These are phyloP conservation scores for Daldinia eschscholtzii DNA, from an alignment of 2,329 filamentous ascomycete species.

Conservation along the genomic window DNA sequence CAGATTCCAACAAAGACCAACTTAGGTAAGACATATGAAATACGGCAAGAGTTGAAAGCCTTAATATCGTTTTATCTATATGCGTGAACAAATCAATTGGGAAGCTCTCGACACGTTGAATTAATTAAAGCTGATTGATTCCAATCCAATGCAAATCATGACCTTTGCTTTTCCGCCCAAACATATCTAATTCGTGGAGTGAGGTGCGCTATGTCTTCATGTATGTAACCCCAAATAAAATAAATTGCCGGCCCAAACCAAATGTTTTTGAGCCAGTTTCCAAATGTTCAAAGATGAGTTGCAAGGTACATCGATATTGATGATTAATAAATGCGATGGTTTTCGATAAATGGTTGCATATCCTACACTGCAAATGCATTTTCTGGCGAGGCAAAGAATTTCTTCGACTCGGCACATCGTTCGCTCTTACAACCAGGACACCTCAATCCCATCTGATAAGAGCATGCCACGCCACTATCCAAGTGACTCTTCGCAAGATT, in stretches of 20 bases:
- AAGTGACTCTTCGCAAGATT: constrained; percentile 88
- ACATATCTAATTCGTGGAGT: not conserved
- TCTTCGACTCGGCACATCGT: constrained; percentile 82
- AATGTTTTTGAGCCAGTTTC: not conserved
- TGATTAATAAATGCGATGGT: not conserved
- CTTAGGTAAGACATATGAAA: not conserved
- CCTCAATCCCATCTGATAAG: constrained; percentile 86
- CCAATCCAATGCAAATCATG: not conserved
- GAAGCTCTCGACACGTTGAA: not conserved
- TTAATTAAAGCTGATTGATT: not conserved
- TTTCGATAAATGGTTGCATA: not conserved
- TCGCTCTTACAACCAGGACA: constrained; percentile 96
- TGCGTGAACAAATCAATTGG: not conserved
- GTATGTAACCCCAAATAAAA: not conserved
- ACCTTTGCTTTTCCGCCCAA: not conserved
- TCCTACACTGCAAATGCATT: constrained; percentile 46
- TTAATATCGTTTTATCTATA: not conserved
- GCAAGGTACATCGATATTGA: not conserved
- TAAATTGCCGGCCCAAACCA: not conserved
- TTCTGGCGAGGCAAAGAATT: constrained; percentile 66
- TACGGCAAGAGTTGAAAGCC: not conserved
- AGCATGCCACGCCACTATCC: constrained; percentile 74
- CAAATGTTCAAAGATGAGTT: not conserved
- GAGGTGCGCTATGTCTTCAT: not conserved
- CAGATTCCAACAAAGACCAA: not conserved